A percentile compares a stretch with the other conserved stretches of the same genome.
Evolutionary conservation across 176 grass and related monocot genomes (phyloP).

Genomic region (Hyparrhenia diplandra): DNA sequence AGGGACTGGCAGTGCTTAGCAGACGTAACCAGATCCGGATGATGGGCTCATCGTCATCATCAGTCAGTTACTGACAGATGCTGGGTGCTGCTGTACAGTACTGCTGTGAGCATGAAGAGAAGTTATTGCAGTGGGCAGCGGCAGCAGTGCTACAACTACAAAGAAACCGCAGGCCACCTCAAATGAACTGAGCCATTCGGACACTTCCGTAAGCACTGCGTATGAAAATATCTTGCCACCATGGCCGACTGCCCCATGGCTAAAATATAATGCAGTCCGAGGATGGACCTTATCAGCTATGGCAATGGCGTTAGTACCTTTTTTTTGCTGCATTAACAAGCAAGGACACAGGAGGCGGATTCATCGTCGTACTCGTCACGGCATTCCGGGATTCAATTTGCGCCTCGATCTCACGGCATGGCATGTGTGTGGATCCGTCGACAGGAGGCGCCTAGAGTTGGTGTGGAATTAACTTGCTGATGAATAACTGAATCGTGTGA

Average conservation of each 20-base stretch:
- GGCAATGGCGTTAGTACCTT: no score
- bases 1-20: no score
- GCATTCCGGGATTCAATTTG: constrained; percentile 16
- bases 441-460: constrained; percentile 26
- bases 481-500: background rate
- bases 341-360: no score
- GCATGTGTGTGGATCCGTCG: background rate
- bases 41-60: no score
- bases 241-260: no score
- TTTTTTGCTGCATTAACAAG: background rate
- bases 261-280: no score
- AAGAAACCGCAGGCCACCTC: background rate
- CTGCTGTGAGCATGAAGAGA: constrained; percentile 8
- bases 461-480: constrained; percentile 26
- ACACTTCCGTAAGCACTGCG: background rate
- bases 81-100: background rate
- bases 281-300: no score
- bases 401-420: background rate
- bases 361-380: background rate
- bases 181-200: background rate
- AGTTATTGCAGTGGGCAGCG: constrained; percentile 15
- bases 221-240: background rate
- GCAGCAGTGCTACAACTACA: constrained; percentile 11
- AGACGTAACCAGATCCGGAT: no score
- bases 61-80: background rate